These are phyloP conservation scores for Chrysoporthe deuterocubensis DNA, from an alignment of 2,329 filamentous ascomycete species.

Conservation along the genomic window DNA sequence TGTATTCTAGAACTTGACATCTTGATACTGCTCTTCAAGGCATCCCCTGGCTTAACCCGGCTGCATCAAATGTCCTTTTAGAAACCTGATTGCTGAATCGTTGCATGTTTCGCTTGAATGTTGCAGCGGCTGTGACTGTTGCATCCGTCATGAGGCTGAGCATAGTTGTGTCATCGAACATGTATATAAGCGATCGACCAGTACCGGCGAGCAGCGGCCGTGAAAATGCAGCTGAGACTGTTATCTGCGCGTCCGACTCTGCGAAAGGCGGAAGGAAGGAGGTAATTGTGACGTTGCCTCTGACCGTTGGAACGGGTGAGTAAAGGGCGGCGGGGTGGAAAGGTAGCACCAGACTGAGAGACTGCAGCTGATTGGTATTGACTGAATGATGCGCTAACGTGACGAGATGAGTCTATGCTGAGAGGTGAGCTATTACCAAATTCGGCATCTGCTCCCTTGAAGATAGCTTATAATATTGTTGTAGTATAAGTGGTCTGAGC, in stretches of 20 bases:
- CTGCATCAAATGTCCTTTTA: slow-evolving; percentile 44
- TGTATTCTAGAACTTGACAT: too few species aligned
- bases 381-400: slow-evolving; percentile 46
- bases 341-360: slow-evolving; percentile 43
- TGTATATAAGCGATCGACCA: slow-evolving; percentile 44
- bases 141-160: slow-evolving; percentile 39
- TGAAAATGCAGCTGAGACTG: slow-evolving; percentile 45
- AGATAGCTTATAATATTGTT: too few species aligned
- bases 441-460: too few species aligned
- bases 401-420: slow-evolving; percentile 41
- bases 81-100: slow-evolving; percentile 43
- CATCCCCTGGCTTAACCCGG: slow-evolving; percentile 51
- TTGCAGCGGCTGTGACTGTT: slow-evolving; percentile 39
- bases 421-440: too few species aligned
- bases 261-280: slow-evolving; percentile 41
- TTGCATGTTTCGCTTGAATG: slow-evolving; percentile 44
- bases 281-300: slow-evolving; percentile 41
- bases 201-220: slow-evolving; percentile 43
- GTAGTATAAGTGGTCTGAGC: too few species aligned
- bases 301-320: slow-evolving; percentile 42
- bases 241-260: slow-evolving; percentile 42
- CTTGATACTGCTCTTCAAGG: too few species aligned
- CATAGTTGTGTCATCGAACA: slow-evolving; percentile 45
- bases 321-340: slow-evolving; percentile 49
- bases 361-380: slow-evolving; percentile 47